These are phyloP conservation scores for Balamuthia mandrillaris DNA, from an alignment of 208 protist genomes.

Conservation along the genomic window DNA sequence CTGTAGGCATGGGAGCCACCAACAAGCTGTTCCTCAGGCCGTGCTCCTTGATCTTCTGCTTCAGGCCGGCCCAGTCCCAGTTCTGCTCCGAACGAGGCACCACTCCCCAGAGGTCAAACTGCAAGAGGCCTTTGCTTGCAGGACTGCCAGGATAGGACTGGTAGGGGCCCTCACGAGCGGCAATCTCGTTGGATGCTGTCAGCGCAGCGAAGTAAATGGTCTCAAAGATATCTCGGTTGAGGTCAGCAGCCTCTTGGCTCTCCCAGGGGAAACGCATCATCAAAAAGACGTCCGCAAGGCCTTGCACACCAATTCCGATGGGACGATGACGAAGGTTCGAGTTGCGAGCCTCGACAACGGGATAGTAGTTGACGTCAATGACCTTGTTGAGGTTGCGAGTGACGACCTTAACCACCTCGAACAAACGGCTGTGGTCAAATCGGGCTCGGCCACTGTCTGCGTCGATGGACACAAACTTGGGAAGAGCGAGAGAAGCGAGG, in stretches of 20 bases:
- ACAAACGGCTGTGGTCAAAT: slow-evolving; percentile 86
- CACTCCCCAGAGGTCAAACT: slow-evolving; percentile 97
- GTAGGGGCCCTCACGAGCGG: slow-evolving; percentile 89
- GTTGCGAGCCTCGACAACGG: slow-evolving; percentile 85
- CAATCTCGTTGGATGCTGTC: slow-evolving; percentile 82
- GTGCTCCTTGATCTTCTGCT: slow-evolving; percentile 78
- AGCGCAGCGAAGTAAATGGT: slow-evolving; percentile 97
- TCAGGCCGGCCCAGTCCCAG: slow-evolving; percentile 94
- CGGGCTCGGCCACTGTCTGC: slow-evolving; percentile 29
- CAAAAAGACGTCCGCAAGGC: slow-evolving; percentile 96
- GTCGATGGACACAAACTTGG: slow-evolving; percentile 86
- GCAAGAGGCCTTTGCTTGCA: slow-evolving; percentile 91
- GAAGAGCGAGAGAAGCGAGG: slow-evolving; percentile 96
- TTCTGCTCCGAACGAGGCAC: slow-evolving; percentile 63
- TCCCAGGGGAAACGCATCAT: slow-evolving; percentile 92
- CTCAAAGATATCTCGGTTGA: slow-evolving; percentile 99
- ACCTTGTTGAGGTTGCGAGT: slow-evolving; percentile 96
- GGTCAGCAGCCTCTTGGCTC: slow-evolving; percentile 76
- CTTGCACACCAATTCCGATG: slow-evolving; percentile 97
- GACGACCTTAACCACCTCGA: slow-evolving; percentile 83
- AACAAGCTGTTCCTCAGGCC: slow-evolving; percentile 97
- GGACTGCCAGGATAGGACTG: slow-evolving; percentile 89
- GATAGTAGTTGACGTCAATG: slow-evolving; percentile 98
- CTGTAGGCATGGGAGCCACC: slow-evolving; percentile 99
- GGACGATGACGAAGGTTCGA: slow-evolving; percentile 96